Base-by-base conservation (phyloP, 805 yeast genomes). In the Lipomyces yamadae region DNA sequence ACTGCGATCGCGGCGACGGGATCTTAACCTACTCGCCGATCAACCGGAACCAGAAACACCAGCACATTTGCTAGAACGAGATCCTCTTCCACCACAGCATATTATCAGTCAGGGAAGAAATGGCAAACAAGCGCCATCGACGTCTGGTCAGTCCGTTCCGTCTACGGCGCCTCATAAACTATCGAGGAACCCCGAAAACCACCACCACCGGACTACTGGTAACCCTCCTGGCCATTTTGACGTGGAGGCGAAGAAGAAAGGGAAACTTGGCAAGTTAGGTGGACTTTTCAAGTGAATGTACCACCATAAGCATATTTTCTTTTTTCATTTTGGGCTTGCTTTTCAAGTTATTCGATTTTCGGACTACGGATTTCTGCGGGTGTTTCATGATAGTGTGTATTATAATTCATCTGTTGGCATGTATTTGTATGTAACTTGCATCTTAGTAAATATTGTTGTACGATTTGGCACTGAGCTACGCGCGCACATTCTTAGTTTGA, bases 11-110 rank as follows among this genome's bases (percentile, higher is more conserved):
- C 72, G 76, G 3, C 72, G 81, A 13, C 72, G 72, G 34, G 64
- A 70, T 56, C 72, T 80, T 32, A 60, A 64, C 6, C 74, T 80
- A 13, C 75, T 75, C 5, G 72, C 61, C 29, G 81, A 79, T 66
- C 56, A 56, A 54, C 77, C 78, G 2, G 67, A 57, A 33, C 69
- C 65, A 37, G 61, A 66, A 34, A 74, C 76, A n/a, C 82, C 82
- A 2, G 73, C 68, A 4, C 65, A 69, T 62, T 61, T 79, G 29
- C 71, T 70, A 56, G 77, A 76, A 48, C 70, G 76, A 0, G 79
- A 76, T 57, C 62, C 63, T 10, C 52, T 52, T 7, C 68, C 67
- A 18, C 53, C 59, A 5, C 24, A 67, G 18, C 58, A 45, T 24
- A 54, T 34, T 7, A 11, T 10, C 8, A 52, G 50, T 55, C 30